phyloP scores from a whole-genome alignment of 2,329 filamentous ascomycete genomes.

The Aschersonia sp. region DNA sequence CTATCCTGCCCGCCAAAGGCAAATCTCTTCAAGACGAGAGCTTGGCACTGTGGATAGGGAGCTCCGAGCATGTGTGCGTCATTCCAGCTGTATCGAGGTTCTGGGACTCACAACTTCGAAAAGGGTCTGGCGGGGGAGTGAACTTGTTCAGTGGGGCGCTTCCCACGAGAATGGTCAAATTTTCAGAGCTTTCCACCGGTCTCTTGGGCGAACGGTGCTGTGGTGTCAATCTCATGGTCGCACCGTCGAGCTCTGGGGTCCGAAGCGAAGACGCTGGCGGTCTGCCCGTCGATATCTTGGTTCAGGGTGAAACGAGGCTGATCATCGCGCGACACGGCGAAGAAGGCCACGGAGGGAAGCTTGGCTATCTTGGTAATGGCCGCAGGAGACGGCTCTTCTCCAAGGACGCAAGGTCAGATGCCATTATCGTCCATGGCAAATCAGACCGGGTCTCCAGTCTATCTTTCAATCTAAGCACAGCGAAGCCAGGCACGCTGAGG shows the following conservation, averaged over 20 bases:
- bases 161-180: constrained; percentile 38
- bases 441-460: constrained; percentile 21
- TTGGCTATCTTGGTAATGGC: constrained; percentile 21
- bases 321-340: constrained; percentile 40
- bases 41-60: constrained; percentile 40
- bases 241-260: constrained; percentile 13
- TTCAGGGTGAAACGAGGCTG: constrained; percentile 40
- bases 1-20: constrained; percentile 26
- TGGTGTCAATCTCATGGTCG: constrained; percentile 30
- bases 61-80: constrained; percentile 39
- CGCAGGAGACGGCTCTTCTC: constrained; percentile 20
- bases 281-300: constrained; percentile 36
- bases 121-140: constrained; percentile 31
- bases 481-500: constrained; percentile 23
- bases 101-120: constrained; percentile 44
- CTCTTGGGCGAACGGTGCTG: constrained; percentile 42
- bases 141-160: constrained; percentile 42
- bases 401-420: constrained; percentile 27
- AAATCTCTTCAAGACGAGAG: constrained; percentile 35
- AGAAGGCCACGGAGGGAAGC: constrained; percentile 27
- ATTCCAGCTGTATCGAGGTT: constrained; percentile 40
- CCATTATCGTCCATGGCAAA: constrained; percentile 40
- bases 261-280: constrained; percentile 16
- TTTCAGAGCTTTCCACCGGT: constrained; percentile 36
- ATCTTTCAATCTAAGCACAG: constrained; percentile 35